Conservation (phyloP, 1,139 yeast species). For the Entelexis paramagnoliae region DNA sequence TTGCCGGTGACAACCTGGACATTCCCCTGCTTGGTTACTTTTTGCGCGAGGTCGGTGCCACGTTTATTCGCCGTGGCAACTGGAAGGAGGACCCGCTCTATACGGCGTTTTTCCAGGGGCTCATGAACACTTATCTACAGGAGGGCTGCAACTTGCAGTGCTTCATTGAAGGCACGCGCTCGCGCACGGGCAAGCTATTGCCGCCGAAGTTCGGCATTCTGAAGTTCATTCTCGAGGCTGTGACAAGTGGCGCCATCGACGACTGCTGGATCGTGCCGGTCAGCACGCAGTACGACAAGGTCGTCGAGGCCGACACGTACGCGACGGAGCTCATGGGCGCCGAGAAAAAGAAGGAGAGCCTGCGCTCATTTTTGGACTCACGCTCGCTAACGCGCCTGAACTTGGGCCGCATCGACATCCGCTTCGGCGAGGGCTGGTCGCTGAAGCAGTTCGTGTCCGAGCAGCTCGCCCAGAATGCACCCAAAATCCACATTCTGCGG, state of each 20-base stretch:
- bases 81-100: constrained; percentile 47
- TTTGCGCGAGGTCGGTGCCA: constrained; percentile 36
- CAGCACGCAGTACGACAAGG: constrained; percentile 53
- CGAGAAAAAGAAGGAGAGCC: constrained; percentile 41
- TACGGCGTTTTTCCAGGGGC: constrained; percentile 43
- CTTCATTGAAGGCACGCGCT: constrained; percentile 58
- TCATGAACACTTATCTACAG: constrained; percentile 43
- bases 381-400: constrained; percentile 32
- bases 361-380: constrained; percentile 32
- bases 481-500: constrained; percentile 29
- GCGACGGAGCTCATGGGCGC: constrained; percentile 51
- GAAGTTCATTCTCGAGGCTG: constrained; percentile 43
- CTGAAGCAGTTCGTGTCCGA: constrained; percentile 30
- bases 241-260: constrained; percentile 38
- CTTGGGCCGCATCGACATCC: constrained; percentile 37
- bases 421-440: constrained; percentile 38
- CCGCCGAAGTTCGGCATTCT: constrained; percentile 58
- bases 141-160: constrained; percentile 51
- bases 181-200: constrained; percentile 54
- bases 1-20: constrained; percentile 61
- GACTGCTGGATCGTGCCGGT: constrained; percentile 47
- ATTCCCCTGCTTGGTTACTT: constrained; percentile 48
- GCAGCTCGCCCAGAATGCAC: constrained; percentile 26
- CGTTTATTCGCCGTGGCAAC: constrained; percentile 35
- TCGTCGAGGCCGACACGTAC: constrained; percentile 57